Percentiles rank a stretch among this genome's conserved stretches.
phyloP scores from a whole-genome alignment of 139 green algal species.

The Tetraselmis striata region DNA sequence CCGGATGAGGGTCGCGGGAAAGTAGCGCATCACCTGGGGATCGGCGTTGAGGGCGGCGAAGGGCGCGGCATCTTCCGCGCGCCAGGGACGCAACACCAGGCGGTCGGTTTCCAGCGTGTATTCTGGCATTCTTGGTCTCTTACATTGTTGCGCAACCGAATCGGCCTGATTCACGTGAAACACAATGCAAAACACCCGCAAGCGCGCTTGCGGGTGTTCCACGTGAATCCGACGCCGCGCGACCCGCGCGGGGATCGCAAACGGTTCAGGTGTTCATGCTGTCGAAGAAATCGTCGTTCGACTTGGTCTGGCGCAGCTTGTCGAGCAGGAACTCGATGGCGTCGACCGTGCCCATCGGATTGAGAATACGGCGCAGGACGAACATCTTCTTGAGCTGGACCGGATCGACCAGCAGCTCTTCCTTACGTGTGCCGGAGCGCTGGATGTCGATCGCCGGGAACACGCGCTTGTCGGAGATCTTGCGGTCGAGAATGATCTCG shows the following conservation, averaged over 20 bases:
- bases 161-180: too few relatives aligned
- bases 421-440: neutral
- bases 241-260: neutral
- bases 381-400: neutral
- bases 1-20: too few relatives aligned
- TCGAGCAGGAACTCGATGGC: neutral
- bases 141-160: too few relatives aligned
- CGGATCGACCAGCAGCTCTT: too few relatives aligned
- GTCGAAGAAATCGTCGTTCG: constrained; percentile 7
- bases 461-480: neutral
- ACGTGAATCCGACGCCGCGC: neutral
- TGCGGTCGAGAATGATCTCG: neutral
- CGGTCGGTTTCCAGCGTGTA: too few relatives aligned
- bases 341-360: neutral
- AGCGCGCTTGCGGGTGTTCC: neutral
- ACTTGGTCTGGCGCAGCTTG: neutral
- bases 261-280: neutral
- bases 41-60: too few relatives aligned
- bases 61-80: too few relatives aligned
- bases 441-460: neutral
- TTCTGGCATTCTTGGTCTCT: too few relatives aligned
- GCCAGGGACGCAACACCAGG: too few relatives aligned
- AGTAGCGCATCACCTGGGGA: too few relatives aligned
- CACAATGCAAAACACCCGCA: too few relatives aligned
- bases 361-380: neutral